Conservation (phyloP, 805 yeast genomes). For the Groenewaldozyma salmanticensis region DNA sequence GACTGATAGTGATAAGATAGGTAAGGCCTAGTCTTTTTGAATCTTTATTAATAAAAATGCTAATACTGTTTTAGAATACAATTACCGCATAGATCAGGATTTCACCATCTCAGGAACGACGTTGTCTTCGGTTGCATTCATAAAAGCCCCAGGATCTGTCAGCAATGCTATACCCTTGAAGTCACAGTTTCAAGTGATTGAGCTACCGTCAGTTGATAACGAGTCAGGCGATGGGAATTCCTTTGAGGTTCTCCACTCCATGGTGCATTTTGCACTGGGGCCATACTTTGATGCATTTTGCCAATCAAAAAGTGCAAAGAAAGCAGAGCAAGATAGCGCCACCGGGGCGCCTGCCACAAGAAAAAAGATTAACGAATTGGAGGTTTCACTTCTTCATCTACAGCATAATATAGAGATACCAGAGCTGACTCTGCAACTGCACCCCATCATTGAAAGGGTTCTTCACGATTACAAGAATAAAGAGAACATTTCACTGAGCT, state of each 20-base stretch:
- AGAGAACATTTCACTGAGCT: constrained; percentile 19
- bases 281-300: constrained; percentile 56
- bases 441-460: constrained; percentile 39
- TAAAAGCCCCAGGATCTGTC: constrained; percentile 16
- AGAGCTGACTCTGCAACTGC: constrained; percentile 43
- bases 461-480: constrained; percentile 26
- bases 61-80: too few species aligned
- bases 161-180: constrained; percentile 10
- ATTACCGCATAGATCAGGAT: constrained; percentile 11
- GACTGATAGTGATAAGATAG: too few species aligned
- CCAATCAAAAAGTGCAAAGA: constrained; percentile 3
- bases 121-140: constrained; percentile 17
- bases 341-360: constrained; percentile 35
- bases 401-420: constrained; percentile 64
- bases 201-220: constrained; percentile 20
- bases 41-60: too few species aligned
- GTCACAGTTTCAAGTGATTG: constrained; percentile 29
- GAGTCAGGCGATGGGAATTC: constrained; percentile 15
- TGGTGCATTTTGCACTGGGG: constrained; percentile 54
- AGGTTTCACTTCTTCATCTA: constrained; percentile 54
- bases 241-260: constrained; percentile 45
- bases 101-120: constrained; percentile 7
- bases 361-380: constrained; percentile 58
- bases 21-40: too few species aligned
- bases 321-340: not conserved